phyloP scores from a whole-genome alignment of 306 rosid genomes.

The Rosa persica region DNA sequence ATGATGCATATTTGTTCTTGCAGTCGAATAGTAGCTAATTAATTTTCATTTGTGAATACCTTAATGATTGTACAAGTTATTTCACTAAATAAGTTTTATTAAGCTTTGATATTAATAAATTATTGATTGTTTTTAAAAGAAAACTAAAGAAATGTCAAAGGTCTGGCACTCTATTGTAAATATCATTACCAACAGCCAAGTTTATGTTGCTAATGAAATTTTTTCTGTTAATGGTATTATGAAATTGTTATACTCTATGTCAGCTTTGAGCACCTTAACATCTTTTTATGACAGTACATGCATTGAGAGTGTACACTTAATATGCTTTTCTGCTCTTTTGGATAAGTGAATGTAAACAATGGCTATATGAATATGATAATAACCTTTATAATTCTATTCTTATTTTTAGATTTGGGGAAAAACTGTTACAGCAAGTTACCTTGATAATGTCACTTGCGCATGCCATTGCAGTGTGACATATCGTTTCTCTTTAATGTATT shows the following conservation, averaged over 20 bases:
- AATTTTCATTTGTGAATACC: background rate
- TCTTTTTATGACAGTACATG: background rate
- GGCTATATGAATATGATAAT: background rate
- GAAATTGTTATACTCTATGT: background rate
- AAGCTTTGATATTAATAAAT: background rate
- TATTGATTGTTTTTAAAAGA: background rate
- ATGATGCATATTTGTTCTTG: background rate
- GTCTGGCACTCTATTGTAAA: background rate
- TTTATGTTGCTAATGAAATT: background rate
- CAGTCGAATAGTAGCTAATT: background rate
- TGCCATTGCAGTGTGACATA: slow-evolving; percentile 22
- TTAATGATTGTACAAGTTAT: background rate
- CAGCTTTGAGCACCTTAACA: background rate
- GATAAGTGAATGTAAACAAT: background rate
- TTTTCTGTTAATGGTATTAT: background rate
- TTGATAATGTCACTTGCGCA: background rate
- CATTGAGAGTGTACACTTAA: background rate
- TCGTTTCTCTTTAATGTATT: slow-evolving; percentile 1
- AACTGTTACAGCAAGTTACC: background rate
- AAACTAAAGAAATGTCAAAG: background rate
- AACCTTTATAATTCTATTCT: background rate
- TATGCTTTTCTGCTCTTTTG: slow-evolving; percentile 5
- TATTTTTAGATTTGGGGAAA: background rate
- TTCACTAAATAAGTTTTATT: background rate
- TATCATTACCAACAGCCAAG: background rate